phyloP scores from a whole-genome alignment of 192 early-diverging fungal genomes.

The Coemansia sp. region DNA sequence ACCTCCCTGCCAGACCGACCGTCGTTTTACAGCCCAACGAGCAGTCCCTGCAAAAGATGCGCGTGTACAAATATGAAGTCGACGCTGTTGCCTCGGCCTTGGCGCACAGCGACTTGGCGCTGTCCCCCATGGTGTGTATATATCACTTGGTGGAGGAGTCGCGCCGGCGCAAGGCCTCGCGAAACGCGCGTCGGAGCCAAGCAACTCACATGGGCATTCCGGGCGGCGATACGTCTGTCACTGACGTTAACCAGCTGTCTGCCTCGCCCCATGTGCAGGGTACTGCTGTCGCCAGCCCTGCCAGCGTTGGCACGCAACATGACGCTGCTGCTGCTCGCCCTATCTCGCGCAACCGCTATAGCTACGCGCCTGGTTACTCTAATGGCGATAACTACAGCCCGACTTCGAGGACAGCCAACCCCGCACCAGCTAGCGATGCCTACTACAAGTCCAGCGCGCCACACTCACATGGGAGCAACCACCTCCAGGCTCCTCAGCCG shows the following conservation, averaged over 20 bases:
- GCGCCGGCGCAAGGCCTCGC: constrained; percentile 39
- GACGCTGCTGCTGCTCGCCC: constrained; percentile 26
- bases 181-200: constrained; percentile 45
- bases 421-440: neutral
- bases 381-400: constrained; percentile 22
- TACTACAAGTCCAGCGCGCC: constrained; percentile 13
- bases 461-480: constrained; percentile 9
- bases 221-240: constrained; percentile 10
- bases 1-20: constrained; percentile 63
- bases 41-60: constrained; percentile 50
- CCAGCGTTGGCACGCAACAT: neutral
- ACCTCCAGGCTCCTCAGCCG: constrained; percentile 21
- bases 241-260: constrained; percentile 6
- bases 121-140: constrained; percentile 49
- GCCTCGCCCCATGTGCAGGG: neutral
- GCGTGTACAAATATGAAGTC: constrained; percentile 39
- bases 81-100: constrained; percentile 36
- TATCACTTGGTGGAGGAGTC: constrained; percentile 53
- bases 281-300: neutral
- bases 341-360: constrained; percentile 33
- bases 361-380: constrained; percentile 38
- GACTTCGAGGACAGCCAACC: neutral
- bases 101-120: constrained; percentile 40
- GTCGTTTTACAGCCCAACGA: constrained; percentile 51
- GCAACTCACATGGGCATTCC: constrained; percentile 27